Base-by-base conservation (phyloP, 441 rosid genomes). In the Daphne laureola region DNA sequence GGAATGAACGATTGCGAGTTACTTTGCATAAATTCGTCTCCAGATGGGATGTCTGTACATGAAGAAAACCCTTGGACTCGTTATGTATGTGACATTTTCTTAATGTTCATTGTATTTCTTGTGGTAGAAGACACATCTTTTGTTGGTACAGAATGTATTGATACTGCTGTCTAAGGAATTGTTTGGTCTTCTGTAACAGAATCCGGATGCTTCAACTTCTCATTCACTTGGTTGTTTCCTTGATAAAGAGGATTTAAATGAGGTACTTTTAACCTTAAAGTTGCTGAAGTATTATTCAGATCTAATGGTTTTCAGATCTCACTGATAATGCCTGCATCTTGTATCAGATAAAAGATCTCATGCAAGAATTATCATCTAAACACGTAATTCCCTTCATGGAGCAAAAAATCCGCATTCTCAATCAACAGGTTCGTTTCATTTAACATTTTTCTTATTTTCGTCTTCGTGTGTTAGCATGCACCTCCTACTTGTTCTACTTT, bases 361-460 rank as follows among this genome's bases (percentile, higher is more conserved):
- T 83, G 82, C 99, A 90, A 76, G 95, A 90, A 70, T 71, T 94
- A 67, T 70, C 99, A 49, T 87, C 99, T 58, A 94, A 86, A 63
- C 82, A 84, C 69, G 67, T 87, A 63, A 90, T 94, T 77, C 99
- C 99, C 46, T 84, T 79, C 76, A 88, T 94, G 98, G 99, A 94
- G 80, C 90, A 87, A 73, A 88, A 83, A 80, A 86, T 94, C 42
- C 92, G 96, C 50, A 68, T 78, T 57, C 91, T 94, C 63, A 90
- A 94, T 75, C 92, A 84, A 67, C 96, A 94, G 96, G 98, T 86
- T 6, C 65, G 25, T 54, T 47, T 61, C 57, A 47, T 63, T 61
- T 60, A 41, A 41, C 2, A 27, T 48, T 75, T 64, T 14, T 46
- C 43, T 47, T 44, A 49, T 9, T 53, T 38, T 12, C 16, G 17